Percentiles rank a stretch among this genome's conserved stretches.
phyloP scores from a whole-genome alignment of 805 yeast genomes.

The Allodekkera sacchari region DNA sequence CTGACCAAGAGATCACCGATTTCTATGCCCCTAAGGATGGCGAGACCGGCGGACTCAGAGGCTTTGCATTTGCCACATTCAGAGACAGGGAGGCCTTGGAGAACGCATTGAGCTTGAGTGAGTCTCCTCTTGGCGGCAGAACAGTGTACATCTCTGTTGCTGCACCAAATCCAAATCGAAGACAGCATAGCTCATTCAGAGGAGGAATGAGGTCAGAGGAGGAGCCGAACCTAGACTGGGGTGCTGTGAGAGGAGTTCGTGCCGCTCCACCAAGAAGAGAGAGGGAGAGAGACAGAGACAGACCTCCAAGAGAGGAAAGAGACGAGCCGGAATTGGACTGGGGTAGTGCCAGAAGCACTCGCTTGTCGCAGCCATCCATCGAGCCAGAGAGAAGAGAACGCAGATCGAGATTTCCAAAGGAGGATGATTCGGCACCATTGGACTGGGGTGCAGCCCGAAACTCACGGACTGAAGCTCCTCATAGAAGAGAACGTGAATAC shows the following conservation, averaged over 20 bases:
- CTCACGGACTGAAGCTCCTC: slow-evolving; percentile 6
- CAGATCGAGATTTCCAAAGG: no score
- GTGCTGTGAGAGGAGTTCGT: slow-evolving; percentile 22
- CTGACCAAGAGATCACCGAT: slow-evolving; percentile 43
- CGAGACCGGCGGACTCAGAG: slow-evolving; percentile 54
- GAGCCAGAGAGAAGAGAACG: slow-evolving; percentile 9
- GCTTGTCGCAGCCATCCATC: slow-evolving; percentile 6
- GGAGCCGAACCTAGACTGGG: slow-evolving; percentile 48
- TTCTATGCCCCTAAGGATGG: slow-evolving; percentile 68
- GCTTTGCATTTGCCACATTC: slow-evolving; percentile 49
- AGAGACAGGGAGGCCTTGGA: slow-evolving; percentile 37
- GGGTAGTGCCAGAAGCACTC: slow-evolving; percentile 19
- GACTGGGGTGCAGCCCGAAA: slow-evolving; percentile 46
- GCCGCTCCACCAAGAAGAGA: slow-evolving; percentile 12
- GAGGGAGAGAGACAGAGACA: slow-evolving; percentile 23
- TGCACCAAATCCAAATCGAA: slow-evolving; percentile 42
- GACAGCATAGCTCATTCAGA: slow-evolving; percentile 21
- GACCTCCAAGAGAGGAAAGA: slow-evolving; percentile 21
- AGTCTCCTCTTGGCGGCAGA: slow-evolving; percentile 38
- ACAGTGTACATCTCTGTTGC: slow-evolving; percentile 49
- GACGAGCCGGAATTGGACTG: slow-evolving; percentile 48
- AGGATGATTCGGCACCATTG: slow-evolving; percentile 31
- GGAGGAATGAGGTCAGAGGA: slow-evolving; percentile 24
- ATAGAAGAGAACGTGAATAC: slow-evolving; percentile 19
- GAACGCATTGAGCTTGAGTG: slow-evolving; percentile 40